Base-by-base conservation (phyloP, 495 filamentous ascomycete genomes). In the Neurospora sp. region DNA sequence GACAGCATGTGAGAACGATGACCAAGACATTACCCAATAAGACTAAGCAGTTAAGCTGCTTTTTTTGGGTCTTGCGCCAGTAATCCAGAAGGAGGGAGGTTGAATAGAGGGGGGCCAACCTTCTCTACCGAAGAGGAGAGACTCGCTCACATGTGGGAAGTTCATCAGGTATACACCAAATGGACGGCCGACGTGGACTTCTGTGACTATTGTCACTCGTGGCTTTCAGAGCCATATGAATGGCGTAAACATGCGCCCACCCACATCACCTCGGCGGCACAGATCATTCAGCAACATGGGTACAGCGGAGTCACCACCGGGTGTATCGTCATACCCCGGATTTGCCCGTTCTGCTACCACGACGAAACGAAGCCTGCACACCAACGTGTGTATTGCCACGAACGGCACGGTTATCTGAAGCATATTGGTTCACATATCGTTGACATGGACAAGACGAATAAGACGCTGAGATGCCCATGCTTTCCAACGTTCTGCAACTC, bases 1-100 rank as follows among this genome's bases (percentile, higher is more conserved):
- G 16, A 44, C 6, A 0, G n/a, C 41, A 44, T n/a, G 3, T 44
- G 0, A 1, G 41, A 1, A 9, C 41, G 0, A 44, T 44, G 41
- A n/a, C 16, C 0, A n/a, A 44, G 3, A 44, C 7, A 0, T 0
- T 44, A 18, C 16, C 42, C 3, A 0, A 9, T 18, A n/a, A 0
- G 4, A n/a, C 5, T 0, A n/a, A 44, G 18, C 0, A 18, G 18
- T 0, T 44, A 2, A 44, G 42, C 42, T 44, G 18, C n/a, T 4
- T 44, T 44, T 0, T 44, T 44, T 0, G 42, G 42, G 0, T 44
- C 18, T n/a, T 44, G 42, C 42, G 42, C 42, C 3, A n/a, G 6
- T 0, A 9, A 44, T 0, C 42, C 18, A 0, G 16, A n/a, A 44
- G 42, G 16, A 44, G 42, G 42, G 0, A 44, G 42, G 42, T 0